phyloP scores from a whole-genome alignment of 2,329 filamentous ascomycete genomes.

The Penicillium hordei region DNA sequence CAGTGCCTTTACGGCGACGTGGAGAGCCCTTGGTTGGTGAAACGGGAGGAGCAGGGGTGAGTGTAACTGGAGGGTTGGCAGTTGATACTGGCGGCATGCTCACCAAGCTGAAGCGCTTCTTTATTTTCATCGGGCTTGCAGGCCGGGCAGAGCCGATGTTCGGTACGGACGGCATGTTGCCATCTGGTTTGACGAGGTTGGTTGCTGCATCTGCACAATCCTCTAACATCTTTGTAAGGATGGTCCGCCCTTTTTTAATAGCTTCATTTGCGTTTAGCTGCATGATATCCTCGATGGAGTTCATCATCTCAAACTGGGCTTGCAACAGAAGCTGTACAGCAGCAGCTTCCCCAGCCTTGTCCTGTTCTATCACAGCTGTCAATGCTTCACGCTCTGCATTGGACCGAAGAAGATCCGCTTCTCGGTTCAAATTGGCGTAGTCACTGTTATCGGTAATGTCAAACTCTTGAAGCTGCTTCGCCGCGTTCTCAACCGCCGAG shows the following conservation, averaged over 20 bases:
- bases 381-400: slow-evolving; percentile 80
- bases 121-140: slow-evolving; percentile 71
- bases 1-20: slow-evolving; percentile 67
- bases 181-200: slow-evolving; percentile 89
- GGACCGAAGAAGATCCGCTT: slow-evolving; percentile 81
- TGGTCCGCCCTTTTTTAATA: slow-evolving; percentile 71
- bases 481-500: slow-evolving; percentile 80
- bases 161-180: slow-evolving; percentile 56
- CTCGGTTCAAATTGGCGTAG: slow-evolving; percentile 69
- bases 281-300: slow-evolving; percentile 77
- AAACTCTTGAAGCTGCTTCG: slow-evolving; percentile 73
- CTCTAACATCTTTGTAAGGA: slow-evolving; percentile 75
- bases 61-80: slow-evolving; percentile 29
- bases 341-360: slow-evolving; percentile 74
- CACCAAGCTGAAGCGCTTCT: slow-evolving; percentile 53
- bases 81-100: slow-evolving; percentile 30
- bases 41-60: slow-evolving; percentile 39
- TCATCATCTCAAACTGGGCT: slow-evolving; percentile 87
- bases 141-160: slow-evolving; percentile 68
- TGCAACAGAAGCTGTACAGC: slow-evolving; percentile 80
- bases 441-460: slow-evolving; percentile 67
- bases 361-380: slow-evolving; percentile 75
- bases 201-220: slow-evolving; percentile 71
- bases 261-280: slow-evolving; percentile 82
- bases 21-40: slow-evolving; percentile 77